phyloP scores from a whole-genome alignment of 139 green algal genomes.

The Picochlorum sp. region DNA sequence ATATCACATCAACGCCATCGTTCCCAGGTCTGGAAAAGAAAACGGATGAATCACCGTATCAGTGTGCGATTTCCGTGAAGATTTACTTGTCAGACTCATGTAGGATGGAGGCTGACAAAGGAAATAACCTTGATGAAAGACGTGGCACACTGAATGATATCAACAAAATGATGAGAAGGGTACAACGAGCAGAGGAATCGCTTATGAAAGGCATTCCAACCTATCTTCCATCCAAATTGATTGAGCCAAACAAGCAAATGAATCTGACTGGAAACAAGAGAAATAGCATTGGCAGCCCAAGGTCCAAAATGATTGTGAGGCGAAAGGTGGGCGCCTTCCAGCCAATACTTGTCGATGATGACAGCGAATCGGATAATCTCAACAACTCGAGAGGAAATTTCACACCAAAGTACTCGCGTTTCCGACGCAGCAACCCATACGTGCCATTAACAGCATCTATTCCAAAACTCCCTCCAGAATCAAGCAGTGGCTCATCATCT shows the following conservation, averaged over 20 bases:
- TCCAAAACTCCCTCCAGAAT: too few relatives aligned
- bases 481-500: too few relatives aligned
- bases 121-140: not conserved
- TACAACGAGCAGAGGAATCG: slow-evolving; percentile 19
- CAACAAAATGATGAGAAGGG: slow-evolving; percentile 17
- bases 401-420: not conserved
- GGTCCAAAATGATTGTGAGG: not conserved
- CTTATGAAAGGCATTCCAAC: slow-evolving; percentile 32
- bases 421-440: not conserved
- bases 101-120: not conserved
- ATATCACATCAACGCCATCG: not conserved
- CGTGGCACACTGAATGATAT: not conserved
- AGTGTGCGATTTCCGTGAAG: not conserved
- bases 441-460: not conserved
- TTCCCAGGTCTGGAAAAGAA: not conserved
- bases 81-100: not conserved
- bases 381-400: not conserved
- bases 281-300: too few relatives aligned
- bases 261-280: not conserved
- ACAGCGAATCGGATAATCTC: slow-evolving; percentile 1
- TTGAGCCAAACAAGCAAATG: not conserved
- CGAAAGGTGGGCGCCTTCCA: not conserved
- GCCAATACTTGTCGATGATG: not conserved
- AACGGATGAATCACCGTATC: not conserved
- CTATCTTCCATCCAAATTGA: not conserved